Base-by-base conservation (phyloP, 2,329 filamentous ascomycete genomes). In the Alternaria gansuensis region DNA sequence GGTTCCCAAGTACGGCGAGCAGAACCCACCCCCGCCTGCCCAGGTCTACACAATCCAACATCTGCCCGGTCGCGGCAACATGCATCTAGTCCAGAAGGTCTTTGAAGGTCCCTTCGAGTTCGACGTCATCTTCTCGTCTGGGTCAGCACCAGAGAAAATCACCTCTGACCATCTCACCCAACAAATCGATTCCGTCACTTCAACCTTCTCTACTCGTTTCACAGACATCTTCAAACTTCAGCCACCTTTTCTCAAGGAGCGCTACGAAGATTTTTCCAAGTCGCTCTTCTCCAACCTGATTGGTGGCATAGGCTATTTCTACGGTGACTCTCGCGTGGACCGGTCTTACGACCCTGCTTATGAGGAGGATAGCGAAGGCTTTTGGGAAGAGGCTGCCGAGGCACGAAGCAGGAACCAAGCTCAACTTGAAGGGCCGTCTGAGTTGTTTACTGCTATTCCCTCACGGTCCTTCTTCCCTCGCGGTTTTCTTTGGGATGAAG, bases 401-500 rank as follows among this genome's bases (percentile, higher is more conserved):
- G 94, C 93, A 4, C 86, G 92, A 57, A 85, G 82, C 24, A 87
- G 88, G 59, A 88, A 87, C 54, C 79, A 87, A 63, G 88, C 93
- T 64, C 82, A 87, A 59, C 79, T 89, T 0, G 93, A 96, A 72
- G 92, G 92, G 0, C 92, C 94, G 1, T 91, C 89, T 54, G 92
- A 97, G 76, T 85, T 99, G 2, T 98, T 93, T 75, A 96, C 93
- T 6, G 92, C 89, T 69, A 89, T 98, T 56, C 95, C 95, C 0
- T 98, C 94, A 8, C 85, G 95, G 4, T 91, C 95, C 0, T 99
- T 99, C 82, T 99, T 99, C 79, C 95, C 95, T 1, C 86, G 95
- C 61, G 95, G 95, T 0, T 99, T 99, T 76, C 83, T 98, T 4
- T 99, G 95, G 95, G 95, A 99, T 70, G 95, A 99, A 77, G 95